These are phyloP conservation scores for Avena atlantica DNA, from an alignment of 176 grass and related monocot genomes.

Conservation along the genomic window DNA sequence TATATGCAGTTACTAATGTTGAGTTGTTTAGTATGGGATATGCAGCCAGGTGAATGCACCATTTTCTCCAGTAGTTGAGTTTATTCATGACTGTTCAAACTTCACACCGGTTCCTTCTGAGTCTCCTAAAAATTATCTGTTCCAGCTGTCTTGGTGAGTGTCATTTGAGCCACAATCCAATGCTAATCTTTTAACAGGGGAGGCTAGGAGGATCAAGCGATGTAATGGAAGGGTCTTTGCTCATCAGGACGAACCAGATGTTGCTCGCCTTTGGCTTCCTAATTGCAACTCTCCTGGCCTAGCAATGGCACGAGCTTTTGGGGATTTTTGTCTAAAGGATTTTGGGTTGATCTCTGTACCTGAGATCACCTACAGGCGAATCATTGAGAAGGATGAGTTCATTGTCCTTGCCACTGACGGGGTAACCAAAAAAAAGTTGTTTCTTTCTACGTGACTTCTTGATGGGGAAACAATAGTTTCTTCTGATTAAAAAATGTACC, in stretches of 20 bases:
- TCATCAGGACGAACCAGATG: slow-evolving; percentile 70
- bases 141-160: slow-evolving; percentile 14
- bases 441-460: slow-evolving; percentile 7
- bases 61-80: slow-evolving; percentile 13
- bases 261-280: slow-evolving; percentile 76
- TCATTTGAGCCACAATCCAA: neutral
- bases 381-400: slow-evolving; percentile 72
- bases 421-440: slow-evolving; percentile 53
- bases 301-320: slow-evolving; percentile 79
- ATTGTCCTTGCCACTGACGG: slow-evolving; percentile 77
- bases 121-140: neutral
- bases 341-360: slow-evolving; percentile 77
- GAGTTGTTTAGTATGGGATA: neutral
- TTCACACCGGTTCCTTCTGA: slow-evolving; percentile 3
- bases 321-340: slow-evolving; percentile 86
- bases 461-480: slow-evolving; percentile 17
- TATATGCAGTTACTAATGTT: neutral
- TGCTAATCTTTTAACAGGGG: slow-evolving; percentile 58
- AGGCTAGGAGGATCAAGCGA: slow-evolving; percentile 70
- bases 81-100: slow-evolving; percentile 10
- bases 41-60: slow-evolving; percentile 2
- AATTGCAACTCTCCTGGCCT: slow-evolving; percentile 67
- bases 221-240: slow-evolving; percentile 75
- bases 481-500: slow-evolving; percentile 9
- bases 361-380: slow-evolving; percentile 59